Evolutionary conservation across 345 rosid genomes (phyloP), one percentile per base, ranked within the genome.

Genomic region (Lepidium africanum): DNA sequence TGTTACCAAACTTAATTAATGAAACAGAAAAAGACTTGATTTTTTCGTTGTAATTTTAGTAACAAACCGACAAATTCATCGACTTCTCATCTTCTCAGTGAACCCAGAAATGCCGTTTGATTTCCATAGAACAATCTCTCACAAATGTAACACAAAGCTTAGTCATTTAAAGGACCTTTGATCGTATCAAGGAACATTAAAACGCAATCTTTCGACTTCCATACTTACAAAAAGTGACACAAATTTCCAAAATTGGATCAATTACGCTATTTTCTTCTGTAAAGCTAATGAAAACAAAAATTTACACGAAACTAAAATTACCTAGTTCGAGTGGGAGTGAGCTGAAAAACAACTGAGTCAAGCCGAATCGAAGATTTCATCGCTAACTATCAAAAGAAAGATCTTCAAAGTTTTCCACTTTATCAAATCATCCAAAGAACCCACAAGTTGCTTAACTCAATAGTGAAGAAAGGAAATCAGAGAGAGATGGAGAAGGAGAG

Each of bases 281-380:
- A 46, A 46, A 46, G 6, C 25, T 46, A 12, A 46, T 3, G 1
- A 51, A 54, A 47, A 17, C 52, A 16, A 36, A 13, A 33, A 37
- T 21, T 52, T 21, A 39, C 6, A 52, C 39, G 39, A 36, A 17
- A 35, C 6, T 2, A 3, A 11, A 58, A 8, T 39, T 73, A 93
- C 99, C 97, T 82, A 37, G 99, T 93, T 72, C 99, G 85, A 79
- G 99, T 93, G 40, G 99, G 99, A 66, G 99, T 93, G 78, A 91
- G 99, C 72, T 91, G 99, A 79, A 93, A 93, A 45, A 87, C 81
- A 63, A 82, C 92, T n/a, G 95, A 85, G 67, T 89, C 88, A 54
- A 94, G 91, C 74, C 80, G 86, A 73, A 90, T 85, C 38, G 90
- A 88, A 38, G 95, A 75, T 87, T 84, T 91, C 99, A 94, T 93